Percentiles rank a stretch among this genome's conserved stretches.
Evolutionary conservation across 192 early-diverging fungal species (phyloP).

Genomic region (Chytriomyces hyalinus): DNA sequence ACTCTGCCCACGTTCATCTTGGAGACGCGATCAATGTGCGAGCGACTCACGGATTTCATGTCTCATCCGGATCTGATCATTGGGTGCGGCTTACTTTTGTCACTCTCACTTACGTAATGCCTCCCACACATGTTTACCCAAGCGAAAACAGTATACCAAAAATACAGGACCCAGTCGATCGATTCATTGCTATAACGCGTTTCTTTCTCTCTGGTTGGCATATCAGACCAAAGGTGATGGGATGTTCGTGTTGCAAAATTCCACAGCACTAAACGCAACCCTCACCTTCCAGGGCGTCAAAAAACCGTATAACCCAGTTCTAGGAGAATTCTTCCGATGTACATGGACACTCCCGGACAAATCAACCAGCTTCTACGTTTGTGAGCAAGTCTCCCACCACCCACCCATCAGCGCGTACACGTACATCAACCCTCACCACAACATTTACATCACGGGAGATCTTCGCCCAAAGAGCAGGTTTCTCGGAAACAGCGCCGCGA

Average conservation of each 20-base stretch:
- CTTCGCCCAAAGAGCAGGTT: conserved; percentile 68
- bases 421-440: conserved; percentile 68
- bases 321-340: conserved; percentile 90
- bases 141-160: conserved; percentile 52
- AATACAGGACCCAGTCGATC: conserved; percentile 64
- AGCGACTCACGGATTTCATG: conserved; percentile 97
- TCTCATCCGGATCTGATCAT: conserved; percentile 69
- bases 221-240: conserved; percentile 60
- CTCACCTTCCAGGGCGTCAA: conserved; percentile 68
- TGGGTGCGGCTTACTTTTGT: conserved; percentile 26
- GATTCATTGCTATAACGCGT: conserved; percentile 68
- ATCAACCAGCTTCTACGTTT: conserved; percentile 79
- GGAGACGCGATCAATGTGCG: conserved; percentile 91
- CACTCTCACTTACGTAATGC: neutral
- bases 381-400: conserved; percentile 96
- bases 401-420: conserved; percentile 83
- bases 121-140: neutral
- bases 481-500: conserved; percentile 71
- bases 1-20: conserved; percentile 96
- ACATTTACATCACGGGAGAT: conserved; percentile 50
- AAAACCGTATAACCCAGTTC: conserved; percentile 94
- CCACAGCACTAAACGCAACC: neutral
- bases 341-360: conserved; percentile 59
- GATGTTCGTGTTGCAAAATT: neutral
- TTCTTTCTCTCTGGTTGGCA: conserved; percentile 69